A percentile compares a stretch with the other conserved stretches of the same genome.
Evolutionary conservation across 805 yeast species (phyloP).

Genomic region (Pichia cephalocereana): DNA sequence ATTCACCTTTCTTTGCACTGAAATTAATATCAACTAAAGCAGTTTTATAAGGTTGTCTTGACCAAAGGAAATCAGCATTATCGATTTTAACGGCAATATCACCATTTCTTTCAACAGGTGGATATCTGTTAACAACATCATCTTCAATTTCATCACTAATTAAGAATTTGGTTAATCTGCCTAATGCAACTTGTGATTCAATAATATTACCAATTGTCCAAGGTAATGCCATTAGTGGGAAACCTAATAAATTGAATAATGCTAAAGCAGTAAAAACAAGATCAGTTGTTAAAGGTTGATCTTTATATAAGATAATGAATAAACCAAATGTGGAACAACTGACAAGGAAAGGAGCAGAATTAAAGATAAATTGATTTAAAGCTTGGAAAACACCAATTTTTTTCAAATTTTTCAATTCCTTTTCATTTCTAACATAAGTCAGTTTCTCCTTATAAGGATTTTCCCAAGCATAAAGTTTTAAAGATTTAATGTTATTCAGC

Average conservation of each 20-base stretch:
- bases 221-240: constrained; percentile 91
- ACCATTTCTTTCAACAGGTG: constrained; percentile 43
- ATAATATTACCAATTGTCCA: constrained; percentile 77
- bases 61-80: constrained; percentile 71
- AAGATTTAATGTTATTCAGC: constrained; percentile 81
- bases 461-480: constrained; percentile 96
- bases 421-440: constrained; percentile 75
- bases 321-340: constrained; percentile 83
- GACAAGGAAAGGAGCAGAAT: constrained; percentile 80
- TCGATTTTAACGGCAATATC: constrained; percentile 57
- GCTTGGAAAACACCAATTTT: constrained; percentile 69
- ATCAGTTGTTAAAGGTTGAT: constrained; percentile 72
- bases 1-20: constrained; percentile 40
- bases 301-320: constrained; percentile 45
- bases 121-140: constrained; percentile 47
- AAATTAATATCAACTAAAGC: constrained; percentile 44
- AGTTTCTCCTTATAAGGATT: constrained; percentile 67
- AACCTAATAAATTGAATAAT: constrained; percentile 75
- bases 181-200: constrained; percentile 79
- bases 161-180: constrained; percentile 67
- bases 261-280: constrained; percentile 87
- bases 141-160: constrained; percentile 70
- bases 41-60: constrained; percentile 57
- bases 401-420: constrained; percentile 69
- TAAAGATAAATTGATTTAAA: constrained; percentile 66